phyloP scores from a whole-genome alignment of 2,329 filamentous ascomycete species.

The Bipolaris zeicola region DNA sequence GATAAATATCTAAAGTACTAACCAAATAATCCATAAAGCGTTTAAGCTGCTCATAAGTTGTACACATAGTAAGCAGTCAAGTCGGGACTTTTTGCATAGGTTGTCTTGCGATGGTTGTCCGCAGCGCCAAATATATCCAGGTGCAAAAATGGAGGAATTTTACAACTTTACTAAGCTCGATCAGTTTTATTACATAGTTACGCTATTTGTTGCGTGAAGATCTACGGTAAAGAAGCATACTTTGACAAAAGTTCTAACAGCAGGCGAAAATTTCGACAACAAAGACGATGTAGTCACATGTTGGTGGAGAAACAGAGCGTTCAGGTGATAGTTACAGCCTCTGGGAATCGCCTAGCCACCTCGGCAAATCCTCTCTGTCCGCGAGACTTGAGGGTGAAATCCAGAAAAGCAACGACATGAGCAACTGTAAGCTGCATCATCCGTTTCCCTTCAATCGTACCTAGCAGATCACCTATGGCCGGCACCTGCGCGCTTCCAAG shows the following conservation, averaged over 20 bases:
- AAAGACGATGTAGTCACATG: neutral
- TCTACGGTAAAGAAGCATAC: no score
- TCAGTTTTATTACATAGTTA: no score
- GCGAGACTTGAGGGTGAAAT: constrained; percentile 26
- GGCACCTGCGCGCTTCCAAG: constrained; percentile 13
- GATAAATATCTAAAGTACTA: no score
- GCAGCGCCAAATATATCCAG: no score
- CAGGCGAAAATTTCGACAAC: neutral
- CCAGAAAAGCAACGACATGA: constrained; percentile 28
- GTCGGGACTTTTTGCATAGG: no score
- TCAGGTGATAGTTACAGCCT: constrained; percentile 7
- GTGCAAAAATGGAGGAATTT: no score
- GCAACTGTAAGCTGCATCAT: constrained; percentile 28
- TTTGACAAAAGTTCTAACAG: neutral
- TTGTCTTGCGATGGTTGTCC: no score
- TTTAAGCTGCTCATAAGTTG: no score
- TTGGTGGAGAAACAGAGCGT: neutral
- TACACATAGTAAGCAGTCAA: no score
- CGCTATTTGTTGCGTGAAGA: no score
- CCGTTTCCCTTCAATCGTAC: constrained; percentile 26
- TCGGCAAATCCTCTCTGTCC: constrained; percentile 4
- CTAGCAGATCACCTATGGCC: constrained; percentile 28
- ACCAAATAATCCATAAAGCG: no score
- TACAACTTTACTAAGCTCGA: no score
- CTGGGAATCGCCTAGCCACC: constrained; percentile 15